phyloP scores from a whole-genome alignment of 768 basidiomycete genomes.

The Astraeus odoratus region DNA sequence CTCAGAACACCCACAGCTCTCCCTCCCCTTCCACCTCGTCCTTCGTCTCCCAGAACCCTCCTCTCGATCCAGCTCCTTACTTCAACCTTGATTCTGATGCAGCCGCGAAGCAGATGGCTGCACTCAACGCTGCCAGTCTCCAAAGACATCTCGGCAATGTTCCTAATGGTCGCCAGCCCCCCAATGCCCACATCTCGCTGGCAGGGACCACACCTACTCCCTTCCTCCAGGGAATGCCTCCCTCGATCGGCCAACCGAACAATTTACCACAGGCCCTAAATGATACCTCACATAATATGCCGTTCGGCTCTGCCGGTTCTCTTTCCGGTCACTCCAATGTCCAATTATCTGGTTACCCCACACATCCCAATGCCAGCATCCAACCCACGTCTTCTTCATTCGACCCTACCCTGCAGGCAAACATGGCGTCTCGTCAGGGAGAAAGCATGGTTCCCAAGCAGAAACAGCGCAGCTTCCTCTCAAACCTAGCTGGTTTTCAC shows the following conservation, averaged over 20 bases:
- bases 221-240: slow-evolving; percentile 56
- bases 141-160: slow-evolving; percentile 45
- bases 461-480: slow-evolving; percentile 54
- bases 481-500: slow-evolving; percentile 55
- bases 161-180: slow-evolving; percentile 41
- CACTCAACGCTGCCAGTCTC: slow-evolving; percentile 53
- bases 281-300: slow-evolving; percentile 34
- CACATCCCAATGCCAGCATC: slow-evolving; percentile 28
- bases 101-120: slow-evolving; percentile 77
- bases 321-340: slow-evolving; percentile 34
- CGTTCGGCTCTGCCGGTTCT: slow-evolving; percentile 29
- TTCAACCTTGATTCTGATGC: slow-evolving; percentile 59
- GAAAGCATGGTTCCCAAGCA: slow-evolving; percentile 36
- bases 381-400: slow-evolving; percentile 32
- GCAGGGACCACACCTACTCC: slow-evolving; percentile 62
- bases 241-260: slow-evolving; percentile 22
- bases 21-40: slow-evolving; percentile 9
- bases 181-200: slow-evolving; percentile 26
- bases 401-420: slow-evolving; percentile 39
- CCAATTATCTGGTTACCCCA: slow-evolving; percentile 39
- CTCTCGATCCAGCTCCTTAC: slow-evolving; percentile 31
- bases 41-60: slow-evolving; percentile 14
- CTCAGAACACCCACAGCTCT: slow-evolving; percentile 14
- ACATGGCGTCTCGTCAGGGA: slow-evolving; percentile 32
- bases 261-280: slow-evolving; percentile 35